Percentiles rank a stretch among this genome's conserved stretches.
These are phyloP conservation scores for Penicillium sp. DNA, from an alignment of 2,329 filamentous ascomycete species.

Conservation along the genomic window DNA sequence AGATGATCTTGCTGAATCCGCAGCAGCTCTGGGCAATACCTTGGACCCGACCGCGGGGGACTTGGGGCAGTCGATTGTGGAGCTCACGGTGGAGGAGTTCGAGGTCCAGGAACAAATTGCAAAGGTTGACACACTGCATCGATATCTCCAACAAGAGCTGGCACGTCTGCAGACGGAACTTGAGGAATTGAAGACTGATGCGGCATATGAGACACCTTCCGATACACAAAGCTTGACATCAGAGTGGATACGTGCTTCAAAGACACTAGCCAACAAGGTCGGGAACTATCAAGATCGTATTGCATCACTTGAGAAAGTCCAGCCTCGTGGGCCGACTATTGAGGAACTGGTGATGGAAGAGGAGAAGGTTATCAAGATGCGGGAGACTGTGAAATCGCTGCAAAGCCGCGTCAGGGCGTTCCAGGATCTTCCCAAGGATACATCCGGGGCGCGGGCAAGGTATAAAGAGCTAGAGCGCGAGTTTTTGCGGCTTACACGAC, in stretches of 20 bases:
- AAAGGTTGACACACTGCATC: conserved; percentile 57
- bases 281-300: conserved; percentile 64
- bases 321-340: conserved; percentile 34
- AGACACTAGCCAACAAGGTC: conserved; percentile 64
- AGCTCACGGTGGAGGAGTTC: conserved; percentile 56
- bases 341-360: conserved; percentile 60
- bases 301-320: conserved; percentile 40
- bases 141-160: conserved; percentile 56
- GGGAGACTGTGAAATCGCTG: conserved; percentile 63
- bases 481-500: conserved; percentile 59
- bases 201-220: conserved; percentile 54
- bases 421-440: conserved; percentile 69
- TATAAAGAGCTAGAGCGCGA: conserved; percentile 66
- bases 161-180: conserved; percentile 32
- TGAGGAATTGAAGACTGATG: conserved; percentile 33
- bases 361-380: conserved; percentile 57
- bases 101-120: conserved; percentile 56
- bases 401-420: conserved; percentile 66
- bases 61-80: conserved; percentile 55
- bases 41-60: conserved; percentile 50
- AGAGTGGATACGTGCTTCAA: conserved; percentile 69
- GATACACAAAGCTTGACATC: conserved; percentile 68
- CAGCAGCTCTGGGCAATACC: conserved; percentile 51
- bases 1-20: conserved; percentile 56
- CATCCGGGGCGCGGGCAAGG: conserved; percentile 66